Conservation (phyloP, 1,139 yeast species). For the Saccharomycopsis hybrid region DNA sequence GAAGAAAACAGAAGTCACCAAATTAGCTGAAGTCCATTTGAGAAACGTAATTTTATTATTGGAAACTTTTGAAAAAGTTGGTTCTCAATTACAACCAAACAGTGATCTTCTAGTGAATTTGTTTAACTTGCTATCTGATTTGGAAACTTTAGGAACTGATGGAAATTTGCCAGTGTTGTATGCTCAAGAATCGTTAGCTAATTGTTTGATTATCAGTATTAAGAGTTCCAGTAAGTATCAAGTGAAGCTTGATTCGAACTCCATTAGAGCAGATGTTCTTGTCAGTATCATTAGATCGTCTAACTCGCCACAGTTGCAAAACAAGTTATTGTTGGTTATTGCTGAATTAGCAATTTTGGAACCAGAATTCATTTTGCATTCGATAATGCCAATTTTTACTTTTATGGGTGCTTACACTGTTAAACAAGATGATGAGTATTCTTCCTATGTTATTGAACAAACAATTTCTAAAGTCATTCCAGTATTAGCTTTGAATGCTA, state of each 20-base stretch:
- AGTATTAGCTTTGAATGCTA: conserved; percentile 66
- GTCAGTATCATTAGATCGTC: conserved; percentile 88
- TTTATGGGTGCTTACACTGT: conserved; percentile 98
- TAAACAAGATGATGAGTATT: conserved; percentile 93
- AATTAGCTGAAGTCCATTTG: conserved; percentile 71
- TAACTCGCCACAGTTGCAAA: conserved; percentile 90
- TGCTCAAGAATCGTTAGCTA: conserved; percentile 85
- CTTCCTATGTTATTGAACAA: conserved; percentile 87
- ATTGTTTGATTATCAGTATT: conserved; percentile 74
- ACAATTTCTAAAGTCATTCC: conserved; percentile 89
- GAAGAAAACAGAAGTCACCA: conserved; percentile 63
- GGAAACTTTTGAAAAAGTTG: conserved; percentile 61
- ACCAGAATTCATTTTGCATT: conserved; percentile 87
- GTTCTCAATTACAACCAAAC: conserved; percentile 35
- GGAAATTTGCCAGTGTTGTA: conserved; percentile 87
- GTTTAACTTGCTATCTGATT: conserved; percentile 73
- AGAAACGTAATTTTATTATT: conserved; percentile 71
- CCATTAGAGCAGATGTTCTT: conserved; percentile 80
- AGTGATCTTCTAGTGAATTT: conserved; percentile 48
- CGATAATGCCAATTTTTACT: conserved; percentile 98
- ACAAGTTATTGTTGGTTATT: conserved; percentile 73
- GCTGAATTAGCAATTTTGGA: conserved; percentile 83
- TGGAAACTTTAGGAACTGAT: conserved; percentile 83
- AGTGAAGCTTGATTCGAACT: conserved; percentile 49
- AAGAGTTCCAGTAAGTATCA: conserved; percentile 38